phyloP scores from a whole-genome alignment of 495 filamentous ascomycete species.

The Aspergillus ostianus region DNA sequence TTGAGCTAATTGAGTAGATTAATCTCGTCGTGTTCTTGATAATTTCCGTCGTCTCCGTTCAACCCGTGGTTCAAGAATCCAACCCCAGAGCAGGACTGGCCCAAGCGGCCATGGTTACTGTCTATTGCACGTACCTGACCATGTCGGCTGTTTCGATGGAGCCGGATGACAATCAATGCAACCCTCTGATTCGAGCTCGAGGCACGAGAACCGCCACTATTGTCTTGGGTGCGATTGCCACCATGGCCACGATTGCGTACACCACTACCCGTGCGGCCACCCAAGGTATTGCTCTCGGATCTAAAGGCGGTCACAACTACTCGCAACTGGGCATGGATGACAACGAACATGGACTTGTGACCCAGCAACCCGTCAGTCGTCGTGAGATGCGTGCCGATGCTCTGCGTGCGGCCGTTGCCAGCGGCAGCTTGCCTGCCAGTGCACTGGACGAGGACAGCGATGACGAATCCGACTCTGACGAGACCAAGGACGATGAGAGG shows the following conservation, averaged over 20 bases:
- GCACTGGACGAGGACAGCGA: constrained; percentile 81
- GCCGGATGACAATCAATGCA: constrained; percentile 91
- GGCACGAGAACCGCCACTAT: constrained; percentile 88
- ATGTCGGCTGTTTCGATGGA: constrained; percentile 99
- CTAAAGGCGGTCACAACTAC: constrained; percentile 59
- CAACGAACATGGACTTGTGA: constrained; percentile 82
- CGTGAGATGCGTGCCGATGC: constrained; percentile 91
- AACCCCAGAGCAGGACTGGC: constrained; percentile 92
- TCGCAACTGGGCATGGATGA: constrained; percentile 64
- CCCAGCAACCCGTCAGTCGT: constrained; percentile 74
- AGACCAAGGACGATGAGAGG: constrained; percentile 82
- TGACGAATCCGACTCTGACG: constrained; percentile 58
- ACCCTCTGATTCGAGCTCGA: constrained; percentile 83
- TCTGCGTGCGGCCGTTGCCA: constrained; percentile 86
- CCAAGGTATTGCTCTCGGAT: constrained; percentile 81
- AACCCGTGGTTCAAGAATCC: constrained; percentile 85
- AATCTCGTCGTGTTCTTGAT: constrained; percentile 83
- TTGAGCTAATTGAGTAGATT: constrained; percentile 48
- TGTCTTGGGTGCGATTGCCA: constrained; percentile 88
- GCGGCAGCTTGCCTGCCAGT: constrained; percentile 85
- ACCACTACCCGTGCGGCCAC: constrained; percentile 96
- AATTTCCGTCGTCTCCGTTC: constrained; percentile 81
- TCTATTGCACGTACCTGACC: constrained; percentile 98
- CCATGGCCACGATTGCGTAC: constrained; percentile 96
- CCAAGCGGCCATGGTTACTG: constrained; percentile 94